These are phyloP conservation scores for Trichoderma sp. DNA, from an alignment of 2,329 filamentous ascomycete species.

Conservation along the genomic window DNA sequence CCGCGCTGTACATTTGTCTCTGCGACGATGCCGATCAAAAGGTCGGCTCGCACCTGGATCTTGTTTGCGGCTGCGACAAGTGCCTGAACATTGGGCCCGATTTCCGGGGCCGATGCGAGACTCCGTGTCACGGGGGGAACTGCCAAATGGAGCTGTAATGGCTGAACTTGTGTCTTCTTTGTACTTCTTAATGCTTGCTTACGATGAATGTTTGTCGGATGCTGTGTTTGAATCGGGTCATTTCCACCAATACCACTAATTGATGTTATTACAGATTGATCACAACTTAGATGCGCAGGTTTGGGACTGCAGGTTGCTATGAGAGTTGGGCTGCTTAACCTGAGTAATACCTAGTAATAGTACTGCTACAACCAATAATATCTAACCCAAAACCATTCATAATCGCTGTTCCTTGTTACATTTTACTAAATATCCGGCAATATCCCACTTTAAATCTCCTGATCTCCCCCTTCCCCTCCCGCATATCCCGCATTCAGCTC, in stretches of 20 bases:
- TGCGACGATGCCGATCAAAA: slow-evolving; percentile 39
- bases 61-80: slow-evolving; percentile 44
- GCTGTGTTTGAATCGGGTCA: not conserved
- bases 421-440: not conserved
- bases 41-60: slow-evolving; percentile 39
- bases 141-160: slow-evolving; percentile 18
- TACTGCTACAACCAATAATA: not conserved
- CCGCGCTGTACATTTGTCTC: slow-evolving; percentile 44
- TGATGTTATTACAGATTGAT: not conserved
- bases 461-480: not conserved
- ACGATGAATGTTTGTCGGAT: not conserved
- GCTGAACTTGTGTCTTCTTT: not conserved
- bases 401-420: not conserved
- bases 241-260: not conserved
- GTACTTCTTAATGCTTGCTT: not conserved
- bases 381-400: not conserved
- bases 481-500: not conserved
- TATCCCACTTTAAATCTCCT: not conserved
- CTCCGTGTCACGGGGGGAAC: slow-evolving; percentile 37
- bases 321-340: not conserved
- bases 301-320: not conserved
- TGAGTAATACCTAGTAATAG: not conserved
- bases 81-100: slow-evolving; percentile 45
- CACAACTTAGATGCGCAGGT: not conserved
- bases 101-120: slow-evolving; percentile 44